phyloP scores from a whole-genome alignment of 371 early-diverging fungal species.

The Mucor irregularis region DNA sequence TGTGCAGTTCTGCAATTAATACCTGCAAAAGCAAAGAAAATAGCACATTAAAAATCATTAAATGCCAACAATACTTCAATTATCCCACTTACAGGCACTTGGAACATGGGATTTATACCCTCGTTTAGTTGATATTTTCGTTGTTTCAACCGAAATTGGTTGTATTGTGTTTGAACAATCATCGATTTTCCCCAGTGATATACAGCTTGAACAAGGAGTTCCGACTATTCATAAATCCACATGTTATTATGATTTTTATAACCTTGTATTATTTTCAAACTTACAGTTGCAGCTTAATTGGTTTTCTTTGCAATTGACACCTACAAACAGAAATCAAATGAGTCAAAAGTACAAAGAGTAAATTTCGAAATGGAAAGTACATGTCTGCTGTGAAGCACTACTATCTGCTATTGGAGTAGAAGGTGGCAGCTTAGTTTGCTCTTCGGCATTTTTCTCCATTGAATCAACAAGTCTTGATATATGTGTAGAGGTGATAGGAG shows the following conservation, averaged over 20 bases:
- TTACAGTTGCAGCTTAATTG: neutral
- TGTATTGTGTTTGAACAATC: neutral
- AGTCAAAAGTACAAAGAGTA: too few species aligned
- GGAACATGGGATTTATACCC: conserved; percentile 34
- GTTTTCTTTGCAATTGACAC: neutral
- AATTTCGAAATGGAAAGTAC: too few species aligned
- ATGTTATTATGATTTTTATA: neutral
- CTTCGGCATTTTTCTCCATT: too few species aligned
- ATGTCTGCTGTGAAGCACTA: too few species aligned
- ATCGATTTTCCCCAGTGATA: neutral
- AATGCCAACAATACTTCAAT: neutral
- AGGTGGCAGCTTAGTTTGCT: too few species aligned
- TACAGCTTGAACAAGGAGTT: neutral
- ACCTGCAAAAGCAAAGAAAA: conserved; percentile 13
- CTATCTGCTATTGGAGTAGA: too few species aligned
- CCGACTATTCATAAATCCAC: neutral
- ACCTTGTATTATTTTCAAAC: neutral
- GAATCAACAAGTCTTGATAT: too few species aligned
- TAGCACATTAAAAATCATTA: neutral
- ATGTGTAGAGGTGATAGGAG: conserved; percentile 24
- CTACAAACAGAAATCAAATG: neutral
- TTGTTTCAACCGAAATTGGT: neutral
- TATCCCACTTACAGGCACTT: conserved; percentile 28
- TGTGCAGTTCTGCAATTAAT: conserved; percentile 51
- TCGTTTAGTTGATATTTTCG: conserved; percentile 20